These are phyloP conservation scores for Xylariaceae sp. DNA, from an alignment of 2,329 filamentous ascomycete genomes.

Conservation along the genomic window DNA sequence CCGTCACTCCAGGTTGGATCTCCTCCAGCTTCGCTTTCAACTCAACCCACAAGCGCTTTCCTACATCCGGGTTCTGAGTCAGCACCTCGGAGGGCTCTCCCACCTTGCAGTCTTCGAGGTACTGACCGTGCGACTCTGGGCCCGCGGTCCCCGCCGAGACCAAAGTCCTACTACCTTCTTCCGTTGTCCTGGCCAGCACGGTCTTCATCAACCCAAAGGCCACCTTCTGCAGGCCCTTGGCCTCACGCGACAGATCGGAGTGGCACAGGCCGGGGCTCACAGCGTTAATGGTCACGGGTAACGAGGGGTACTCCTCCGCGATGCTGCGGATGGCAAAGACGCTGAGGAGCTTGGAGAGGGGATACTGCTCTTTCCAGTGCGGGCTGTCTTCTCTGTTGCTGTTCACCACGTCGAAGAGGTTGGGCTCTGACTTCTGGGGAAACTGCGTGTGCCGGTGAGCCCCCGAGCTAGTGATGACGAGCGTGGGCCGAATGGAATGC, in stretches of 20 bases:
- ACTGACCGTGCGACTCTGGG: conserved; percentile 53
- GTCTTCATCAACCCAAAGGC: conserved; percentile 39
- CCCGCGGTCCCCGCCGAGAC: conserved; percentile 48
- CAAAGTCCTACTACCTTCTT: conserved; percentile 55
- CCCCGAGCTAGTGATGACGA: conserved; percentile 41
- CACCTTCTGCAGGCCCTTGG: background rate
- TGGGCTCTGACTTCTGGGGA: conserved; percentile 34
- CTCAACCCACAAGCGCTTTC: background rate
- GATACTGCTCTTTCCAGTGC: conserved; percentile 31
- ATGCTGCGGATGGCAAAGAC: conserved; percentile 36
- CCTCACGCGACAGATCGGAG: conserved; percentile 52
- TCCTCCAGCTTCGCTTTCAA: conserved; percentile 1
- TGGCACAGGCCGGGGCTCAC: conserved; percentile 61
- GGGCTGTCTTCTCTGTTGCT: background rate
- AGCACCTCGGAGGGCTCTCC: background rate
- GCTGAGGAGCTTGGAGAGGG: conserved; percentile 43
- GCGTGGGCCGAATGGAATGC: conserved; percentile 32
- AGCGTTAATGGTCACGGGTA: conserved; percentile 55
- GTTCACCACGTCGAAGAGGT: conserved; percentile 15
- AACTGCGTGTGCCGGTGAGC: conserved; percentile 40
- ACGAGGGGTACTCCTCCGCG: conserved; percentile 31
- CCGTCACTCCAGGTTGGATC: background rate
- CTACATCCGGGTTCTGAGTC: background rate
- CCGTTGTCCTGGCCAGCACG: conserved; percentile 51
- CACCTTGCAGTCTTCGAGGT: conserved; percentile 45